A percentile compares a stretch with the other conserved stretches of the same genome.
These are phyloP conservation scores for Plasmodium knowlesi DNA, from an alignment of 169 alveolate species.

Conservation along the genomic window DNA sequence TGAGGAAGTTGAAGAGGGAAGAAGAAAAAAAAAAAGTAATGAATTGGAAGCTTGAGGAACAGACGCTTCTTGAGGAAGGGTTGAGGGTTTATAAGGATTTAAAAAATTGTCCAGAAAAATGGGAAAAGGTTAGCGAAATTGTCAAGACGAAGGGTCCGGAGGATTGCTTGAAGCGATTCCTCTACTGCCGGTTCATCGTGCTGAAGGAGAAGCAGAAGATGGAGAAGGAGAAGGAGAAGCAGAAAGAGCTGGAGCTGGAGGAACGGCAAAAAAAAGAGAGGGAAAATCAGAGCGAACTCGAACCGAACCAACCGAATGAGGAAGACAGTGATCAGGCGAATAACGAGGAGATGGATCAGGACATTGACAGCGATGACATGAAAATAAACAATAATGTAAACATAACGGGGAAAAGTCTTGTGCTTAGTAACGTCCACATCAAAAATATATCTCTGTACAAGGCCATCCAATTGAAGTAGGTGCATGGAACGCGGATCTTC, in stretches of 20 bases:
- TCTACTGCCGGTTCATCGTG: conserved; percentile 52
- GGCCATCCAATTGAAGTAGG: conserved; percentile 55
- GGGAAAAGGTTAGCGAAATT: conserved; percentile 58
- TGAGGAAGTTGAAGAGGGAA: conserved; percentile 52
- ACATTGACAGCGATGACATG: conserved; percentile 71
- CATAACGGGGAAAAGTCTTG: conserved; percentile 47
- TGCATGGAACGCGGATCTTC: neutral
- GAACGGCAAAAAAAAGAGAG: too few species aligned
- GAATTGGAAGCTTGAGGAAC: conserved; percentile 67
- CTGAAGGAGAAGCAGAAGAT: conserved; percentile 54
- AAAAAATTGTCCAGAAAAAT: conserved; percentile 70
- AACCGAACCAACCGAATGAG: neutral
- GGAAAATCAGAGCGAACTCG: neutral
- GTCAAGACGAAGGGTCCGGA: conserved; percentile 52
- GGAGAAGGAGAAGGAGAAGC: neutral
- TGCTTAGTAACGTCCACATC: conserved; percentile 17
- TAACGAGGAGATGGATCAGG: conserved; percentile 42
- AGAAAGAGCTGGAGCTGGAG: too few species aligned
- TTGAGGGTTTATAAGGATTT: conserved; percentile 41
- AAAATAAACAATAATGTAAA: conserved; percentile 45
- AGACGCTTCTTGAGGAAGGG: conserved; percentile 64
- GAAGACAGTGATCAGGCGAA: neutral
- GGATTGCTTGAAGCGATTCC: conserved; percentile 68
- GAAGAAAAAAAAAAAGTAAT: conserved; percentile 71
- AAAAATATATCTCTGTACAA: conserved; percentile 59